Percentiles rank a stretch among this genome's conserved stretches.
Conservation (phyloP, 139 green algal genomes). For the Axilococcus clingmanii region DNA sequence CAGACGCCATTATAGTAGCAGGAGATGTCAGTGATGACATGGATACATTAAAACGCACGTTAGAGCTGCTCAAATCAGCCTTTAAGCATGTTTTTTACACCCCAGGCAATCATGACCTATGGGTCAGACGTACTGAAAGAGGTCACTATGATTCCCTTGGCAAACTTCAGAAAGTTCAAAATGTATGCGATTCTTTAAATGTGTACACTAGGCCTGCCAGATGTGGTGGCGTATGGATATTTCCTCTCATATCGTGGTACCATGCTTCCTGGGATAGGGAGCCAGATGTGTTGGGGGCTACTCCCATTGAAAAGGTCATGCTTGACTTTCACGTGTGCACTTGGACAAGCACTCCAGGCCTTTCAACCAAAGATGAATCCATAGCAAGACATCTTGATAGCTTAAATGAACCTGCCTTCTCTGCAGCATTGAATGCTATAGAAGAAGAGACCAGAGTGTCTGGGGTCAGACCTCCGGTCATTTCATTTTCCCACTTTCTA, state of each 20-base stretch:
- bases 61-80: constrained; percentile 25
- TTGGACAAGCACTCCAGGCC: constrained; percentile 16
- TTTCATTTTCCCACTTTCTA: constrained; percentile 51
- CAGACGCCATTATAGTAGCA: constrained; percentile 56
- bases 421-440: constrained; percentile 9
- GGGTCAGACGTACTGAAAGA: constrained; percentile 30
- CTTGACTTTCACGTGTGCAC: constrained; percentile 37
- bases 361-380: constrained; percentile 15
- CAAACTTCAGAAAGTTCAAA: constrained; percentile 43
- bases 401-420: constrained; percentile 32
- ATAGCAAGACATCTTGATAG: constrained; percentile 36
- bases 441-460: neutral
- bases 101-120: constrained; percentile 72
- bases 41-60: constrained; percentile 27
- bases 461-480: constrained; percentile 15
- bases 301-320: constrained; percentile 29
- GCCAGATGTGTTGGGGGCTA: constrained; percentile 31
- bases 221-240: constrained; percentile 6
- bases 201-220: constrained; percentile 34
- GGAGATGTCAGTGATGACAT: constrained; percentile 65
- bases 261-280: constrained; percentile 31
- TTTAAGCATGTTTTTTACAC: constrained; percentile 55
- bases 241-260: constrained; percentile 8
- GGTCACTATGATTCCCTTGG: constrained; percentile 18
- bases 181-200: constrained; percentile 36